Conservation (phyloP, 805 yeast genomes). For the Ogataea polymorpha region DNA sequence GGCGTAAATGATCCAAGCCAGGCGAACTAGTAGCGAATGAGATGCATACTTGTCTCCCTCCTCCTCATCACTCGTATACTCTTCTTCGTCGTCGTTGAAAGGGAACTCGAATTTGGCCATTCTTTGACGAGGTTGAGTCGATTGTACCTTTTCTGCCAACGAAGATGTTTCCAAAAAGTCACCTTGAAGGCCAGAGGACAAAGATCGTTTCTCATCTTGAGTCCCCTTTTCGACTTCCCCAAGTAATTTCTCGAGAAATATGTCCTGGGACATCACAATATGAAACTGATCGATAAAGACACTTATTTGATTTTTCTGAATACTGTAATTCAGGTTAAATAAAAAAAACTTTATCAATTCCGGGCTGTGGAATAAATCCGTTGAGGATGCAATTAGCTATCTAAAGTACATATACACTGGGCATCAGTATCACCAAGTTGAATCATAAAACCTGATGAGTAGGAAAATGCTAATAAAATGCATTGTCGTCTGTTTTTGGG, state of each 20-base stretch:
- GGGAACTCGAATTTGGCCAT: slow-evolving; percentile 14
- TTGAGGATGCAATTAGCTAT: slow-evolving; percentile 23
- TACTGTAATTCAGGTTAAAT: background rate
- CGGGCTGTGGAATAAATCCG: slow-evolving; percentile 20
- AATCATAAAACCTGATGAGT: slow-evolving; percentile 5
- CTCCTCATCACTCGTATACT: slow-evolving; percentile 10
- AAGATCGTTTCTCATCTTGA: background rate
- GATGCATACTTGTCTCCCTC: slow-evolving; percentile 12
- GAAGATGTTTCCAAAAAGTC: slow-evolving; percentile 10
- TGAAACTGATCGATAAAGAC: slow-evolving; percentile 2
- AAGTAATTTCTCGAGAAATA: slow-evolving; percentile 16
- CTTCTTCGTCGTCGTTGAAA: slow-evolving; percentile 6
- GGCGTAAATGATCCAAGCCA: slow-evolving; percentile 24
- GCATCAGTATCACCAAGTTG: slow-evolving; percentile 6
- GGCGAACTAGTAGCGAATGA: slow-evolving; percentile 12
- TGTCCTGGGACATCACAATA: slow-evolving; percentile 13
- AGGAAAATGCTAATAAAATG: slow-evolving; percentile 3
- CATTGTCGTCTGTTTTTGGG: slow-evolving; percentile 5
- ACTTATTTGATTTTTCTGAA: slow-evolving; percentile 3
- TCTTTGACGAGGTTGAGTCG: slow-evolving; percentile 11
- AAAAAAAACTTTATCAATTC: background rate
- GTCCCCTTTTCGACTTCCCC: slow-evolving; percentile 14
- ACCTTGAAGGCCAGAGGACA: background rate
- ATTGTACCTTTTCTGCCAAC: slow-evolving; percentile 7
- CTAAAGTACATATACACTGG: slow-evolving; percentile 6